Conservation (phyloP, 73 alveolate species). For the Paramecium sexaurelia region DNA sequence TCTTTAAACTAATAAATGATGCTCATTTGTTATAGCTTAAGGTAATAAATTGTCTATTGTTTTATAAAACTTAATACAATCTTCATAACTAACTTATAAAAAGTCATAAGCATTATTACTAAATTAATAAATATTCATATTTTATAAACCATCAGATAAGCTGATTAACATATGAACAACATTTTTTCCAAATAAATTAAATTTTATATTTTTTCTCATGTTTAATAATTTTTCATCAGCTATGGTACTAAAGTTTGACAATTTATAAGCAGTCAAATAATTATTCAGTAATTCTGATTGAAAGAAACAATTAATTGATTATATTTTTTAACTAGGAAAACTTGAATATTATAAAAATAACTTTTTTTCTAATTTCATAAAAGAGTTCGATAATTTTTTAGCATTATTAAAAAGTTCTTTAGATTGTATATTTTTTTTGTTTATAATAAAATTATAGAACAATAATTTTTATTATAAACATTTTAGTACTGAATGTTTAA, state of each 20-base stretch:
- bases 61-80: neutral
- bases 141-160: neutral
- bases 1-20: neutral
- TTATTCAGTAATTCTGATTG: slow-evolving; percentile 5
- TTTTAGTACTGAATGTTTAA: neutral
- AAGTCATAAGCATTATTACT: neutral
- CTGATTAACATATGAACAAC: neutral
- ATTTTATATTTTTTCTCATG: neutral
- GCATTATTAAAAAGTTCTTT: neutral
- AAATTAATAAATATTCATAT: neutral
- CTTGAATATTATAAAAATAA: neutral
- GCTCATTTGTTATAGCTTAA: neutral
- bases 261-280: neutral
- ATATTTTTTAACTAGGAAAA: neutral
- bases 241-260: neutral
- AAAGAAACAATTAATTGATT: neutral
- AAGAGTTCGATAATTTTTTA: neutral
- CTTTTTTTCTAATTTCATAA: neutral
- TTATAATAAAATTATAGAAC: neutral
- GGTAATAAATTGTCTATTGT: neutral
- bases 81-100: neutral
- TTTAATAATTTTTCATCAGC: slow-evolving; percentile 26
- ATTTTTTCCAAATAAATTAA: slow-evolving; percentile 15
- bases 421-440: neutral
- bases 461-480: neutral